Evolutionary conservation across 768 basidiomycete species (phyloP).

Genomic region (Xerocomellus intermedius): DNA sequence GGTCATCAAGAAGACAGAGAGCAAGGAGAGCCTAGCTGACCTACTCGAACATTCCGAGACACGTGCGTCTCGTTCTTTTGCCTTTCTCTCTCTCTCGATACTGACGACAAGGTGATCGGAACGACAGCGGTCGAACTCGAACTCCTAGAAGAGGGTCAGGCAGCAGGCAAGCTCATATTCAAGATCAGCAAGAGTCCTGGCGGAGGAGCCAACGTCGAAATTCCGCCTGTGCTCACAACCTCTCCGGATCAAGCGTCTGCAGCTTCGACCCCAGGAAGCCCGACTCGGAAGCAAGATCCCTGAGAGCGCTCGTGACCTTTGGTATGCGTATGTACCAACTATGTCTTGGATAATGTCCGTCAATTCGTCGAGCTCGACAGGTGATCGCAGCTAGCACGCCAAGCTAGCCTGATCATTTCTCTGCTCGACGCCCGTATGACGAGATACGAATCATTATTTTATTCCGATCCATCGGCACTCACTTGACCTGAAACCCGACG

Average conservation of each 20-base stretch:
- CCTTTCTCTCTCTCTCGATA: neutral
- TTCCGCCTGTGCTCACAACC: neutral
- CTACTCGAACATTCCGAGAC: constrained; percentile 32
- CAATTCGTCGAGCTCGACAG: neutral
- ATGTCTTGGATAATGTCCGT: constrained; percentile 14
- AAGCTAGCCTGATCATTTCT: neutral
- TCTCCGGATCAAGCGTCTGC: neutral
- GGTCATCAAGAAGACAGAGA: constrained; percentile 35
- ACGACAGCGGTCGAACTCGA: constrained; percentile 29
- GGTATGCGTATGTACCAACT: neutral
- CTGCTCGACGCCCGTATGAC: neutral
- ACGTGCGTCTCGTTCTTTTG: constrained; percentile 17
- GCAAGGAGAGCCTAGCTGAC: constrained; percentile 31
- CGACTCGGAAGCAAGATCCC: neutral
- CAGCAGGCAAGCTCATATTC: constrained; percentile 30
- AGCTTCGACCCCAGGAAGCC: constrained; percentile 4
- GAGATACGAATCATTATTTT: neutral
- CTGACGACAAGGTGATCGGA: neutral
- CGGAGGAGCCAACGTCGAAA: constrained; percentile 1
- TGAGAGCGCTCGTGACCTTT: constrained; percentile 4
- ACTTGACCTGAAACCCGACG: neutral
- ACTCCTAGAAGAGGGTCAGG: constrained; percentile 31
- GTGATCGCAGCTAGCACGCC: neutral
- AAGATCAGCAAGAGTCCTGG: constrained; percentile 22
- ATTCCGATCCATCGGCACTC: neutral